Evolutionary conservation across 345 rosid genomes (phyloP).

Genomic region (Melaleuca alternifolia): DNA sequence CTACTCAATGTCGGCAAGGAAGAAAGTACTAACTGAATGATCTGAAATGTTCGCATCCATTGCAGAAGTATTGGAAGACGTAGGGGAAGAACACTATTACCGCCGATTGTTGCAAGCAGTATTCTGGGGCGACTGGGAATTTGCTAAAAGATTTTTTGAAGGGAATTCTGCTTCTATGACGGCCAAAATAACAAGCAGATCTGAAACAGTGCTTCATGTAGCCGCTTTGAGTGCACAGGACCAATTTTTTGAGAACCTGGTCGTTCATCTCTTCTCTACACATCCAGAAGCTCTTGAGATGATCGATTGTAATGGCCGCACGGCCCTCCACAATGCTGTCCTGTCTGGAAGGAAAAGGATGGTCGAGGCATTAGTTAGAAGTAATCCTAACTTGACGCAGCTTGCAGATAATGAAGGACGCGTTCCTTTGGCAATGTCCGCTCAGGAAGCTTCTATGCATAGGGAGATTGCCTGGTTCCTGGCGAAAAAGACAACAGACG

Average conservation of each 20-base stretch:
- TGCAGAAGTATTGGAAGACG: not conserved
- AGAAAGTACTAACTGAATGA: not conserved
- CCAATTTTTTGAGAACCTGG: not conserved
- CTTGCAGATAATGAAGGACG: not conserved
- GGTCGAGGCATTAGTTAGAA: not conserved
- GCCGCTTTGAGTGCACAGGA: not conserved
- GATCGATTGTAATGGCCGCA: not conserved
- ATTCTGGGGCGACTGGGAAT: not conserved
- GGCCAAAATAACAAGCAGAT: not conserved
- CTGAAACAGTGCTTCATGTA: not conserved
- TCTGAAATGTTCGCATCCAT: not conserved
- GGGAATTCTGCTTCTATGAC: not conserved
- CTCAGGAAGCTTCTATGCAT: not conserved
- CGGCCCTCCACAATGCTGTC: not conserved
- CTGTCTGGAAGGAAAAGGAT: not conserved
- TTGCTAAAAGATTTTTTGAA: not conserved
- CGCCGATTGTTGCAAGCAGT: not conserved
- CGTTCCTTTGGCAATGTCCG: not conserved
- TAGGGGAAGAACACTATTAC: not conserved
- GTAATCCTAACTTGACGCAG: not conserved
- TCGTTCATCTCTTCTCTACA: not conserved
- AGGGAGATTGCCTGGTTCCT: not conserved
- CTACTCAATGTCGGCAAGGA: accelerated
- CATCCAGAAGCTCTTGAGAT: not conserved
- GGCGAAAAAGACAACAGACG: accelerated